Evolutionary conservation across 1,139 yeast genomes (phyloP), one percentile per base, ranked within the genome.

Genomic region (Pichia sp.): DNA sequence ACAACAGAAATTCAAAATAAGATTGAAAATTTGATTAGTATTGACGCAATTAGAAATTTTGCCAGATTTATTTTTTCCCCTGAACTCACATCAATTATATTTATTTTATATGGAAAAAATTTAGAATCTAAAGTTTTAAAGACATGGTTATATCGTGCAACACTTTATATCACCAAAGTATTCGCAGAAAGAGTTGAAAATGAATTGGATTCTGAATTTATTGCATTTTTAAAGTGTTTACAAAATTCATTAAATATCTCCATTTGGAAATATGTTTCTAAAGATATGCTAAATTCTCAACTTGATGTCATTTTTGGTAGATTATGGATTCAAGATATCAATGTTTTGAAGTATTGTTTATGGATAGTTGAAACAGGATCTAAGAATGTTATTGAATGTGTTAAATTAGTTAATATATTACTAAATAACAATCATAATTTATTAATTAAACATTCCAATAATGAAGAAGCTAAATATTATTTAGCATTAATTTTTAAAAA

Each of bases 321-420:
- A 8, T 60, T 66, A 42, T 85, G 87, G 83, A 60, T 78, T 3
- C 47, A 53, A 25, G 55, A 66, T n/a, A 59, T 66, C 25, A 63
- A 63, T 18, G 65, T 76, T 2, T 62, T 86, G 53, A 67, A 71
- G 42, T 76, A 81, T 56, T 66, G 70, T 5, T 64, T 68, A 36
- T 56, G 58, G 46, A 45, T 73, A 2, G 58, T 75, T 7, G 39
- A 75, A 27, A 56, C 73, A 5, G 60, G 73, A 31, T 58, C 72
- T 1, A 65, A 66, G 32, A 65, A 66, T 25, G 58, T 64, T 11
- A 63, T 84, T 43, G 77, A 79, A 37, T 71, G 63, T 55, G 73
- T 71, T 29, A 83, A 74, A 58, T 66, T 81, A 41, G 66, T 87
- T n/a, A 95, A 86, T 58, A 73, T 86, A 7, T 69, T 84, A 43